These are phyloP conservation scores for Ophiostoma piceae DNA, from an alignment of 2,329 filamentous ascomycete species.

Conservation along the genomic window DNA sequence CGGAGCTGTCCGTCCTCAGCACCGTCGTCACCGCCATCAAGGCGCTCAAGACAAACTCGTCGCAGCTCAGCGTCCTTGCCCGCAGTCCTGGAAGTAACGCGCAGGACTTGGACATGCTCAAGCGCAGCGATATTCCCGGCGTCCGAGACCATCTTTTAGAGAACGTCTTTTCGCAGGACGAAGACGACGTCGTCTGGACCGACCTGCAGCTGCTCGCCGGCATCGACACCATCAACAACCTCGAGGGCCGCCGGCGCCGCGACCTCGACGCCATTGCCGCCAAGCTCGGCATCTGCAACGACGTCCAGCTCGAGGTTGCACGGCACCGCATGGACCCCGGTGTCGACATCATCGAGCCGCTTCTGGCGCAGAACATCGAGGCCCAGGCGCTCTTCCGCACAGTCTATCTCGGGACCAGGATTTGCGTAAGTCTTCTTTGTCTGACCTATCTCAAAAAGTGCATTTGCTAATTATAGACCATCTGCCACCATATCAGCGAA, in stretches of 20 bases:
- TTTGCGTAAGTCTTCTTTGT: too few relatives aligned
- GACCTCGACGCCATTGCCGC: constrained; percentile 23
- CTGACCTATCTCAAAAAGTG: too few relatives aligned
- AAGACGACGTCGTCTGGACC: constrained; percentile 23
- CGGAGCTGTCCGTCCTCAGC: constrained; percentile 22
- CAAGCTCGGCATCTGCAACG: constrained; percentile 18
- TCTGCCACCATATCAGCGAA: constrained; percentile 25
- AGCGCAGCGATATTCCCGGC: not conserved
- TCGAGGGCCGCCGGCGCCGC: constrained; percentile 25
- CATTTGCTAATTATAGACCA: constrained; percentile 18
- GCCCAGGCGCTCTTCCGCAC: constrained; percentile 24
- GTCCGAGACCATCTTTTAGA: constrained; percentile 17
- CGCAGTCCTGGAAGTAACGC: not conserved
- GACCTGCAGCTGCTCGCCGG: constrained; percentile 19
- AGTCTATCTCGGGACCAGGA: constrained; percentile 25
- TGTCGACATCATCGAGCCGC: constrained; percentile 19
- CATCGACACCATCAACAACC: constrained; percentile 23
- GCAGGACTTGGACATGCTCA: constrained; percentile 15
- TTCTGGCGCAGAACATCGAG: constrained; percentile 22
- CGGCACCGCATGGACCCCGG: constrained; percentile 18
- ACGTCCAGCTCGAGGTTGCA: constrained; percentile 20
- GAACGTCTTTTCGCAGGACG: constrained; percentile 19
- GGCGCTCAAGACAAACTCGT: constrained; percentile 16
- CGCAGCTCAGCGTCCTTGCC: constrained; percentile 15
- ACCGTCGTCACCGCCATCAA: constrained; percentile 24